Evolutionary conservation across 2,329 filamentous ascomycete genomes (phyloP).

Genomic region (Claviceps quebecensis): DNA sequence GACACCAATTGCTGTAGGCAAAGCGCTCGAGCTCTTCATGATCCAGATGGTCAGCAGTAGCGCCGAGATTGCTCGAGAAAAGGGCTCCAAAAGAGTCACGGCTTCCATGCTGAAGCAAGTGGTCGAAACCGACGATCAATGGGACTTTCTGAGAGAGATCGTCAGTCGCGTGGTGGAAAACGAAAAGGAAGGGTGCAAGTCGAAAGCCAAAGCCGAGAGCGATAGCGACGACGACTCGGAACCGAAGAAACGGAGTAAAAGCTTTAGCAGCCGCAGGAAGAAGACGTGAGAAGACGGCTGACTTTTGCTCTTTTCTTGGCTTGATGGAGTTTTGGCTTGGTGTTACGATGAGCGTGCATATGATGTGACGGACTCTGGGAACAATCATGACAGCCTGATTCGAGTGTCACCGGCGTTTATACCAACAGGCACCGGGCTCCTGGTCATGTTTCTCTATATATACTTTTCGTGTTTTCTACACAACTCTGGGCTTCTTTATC

Average conservation of each 20-base stretch:
- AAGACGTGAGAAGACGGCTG: constrained; percentile 11
- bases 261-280: constrained; percentile 36
- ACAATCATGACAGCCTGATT: not conserved
- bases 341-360: not conserved
- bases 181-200: constrained; percentile 32
- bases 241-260: constrained; percentile 32
- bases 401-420: constrained; percentile 11
- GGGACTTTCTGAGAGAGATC: constrained; percentile 88
- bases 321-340: not conserved
- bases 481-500: not conserved
- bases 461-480: not conserved
- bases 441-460: not conserved
- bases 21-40: constrained; percentile 97
- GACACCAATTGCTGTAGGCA: constrained; percentile 87
- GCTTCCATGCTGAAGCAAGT: constrained; percentile 86
- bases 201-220: constrained; percentile 35
- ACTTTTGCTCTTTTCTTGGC: not conserved
- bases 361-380: not conserved
- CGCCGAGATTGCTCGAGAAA: constrained; percentile 67
- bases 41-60: constrained; percentile 82
- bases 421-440: constrained; percentile 11
- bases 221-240: constrained; percentile 38
- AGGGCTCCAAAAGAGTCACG: constrained; percentile 78
- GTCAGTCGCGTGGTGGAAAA: constrained; percentile 60
- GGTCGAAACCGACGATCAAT: constrained; percentile 75